Conservation (phyloP, 192 early-diverging fungal genomes). For the Piromyces finnis region DNA sequence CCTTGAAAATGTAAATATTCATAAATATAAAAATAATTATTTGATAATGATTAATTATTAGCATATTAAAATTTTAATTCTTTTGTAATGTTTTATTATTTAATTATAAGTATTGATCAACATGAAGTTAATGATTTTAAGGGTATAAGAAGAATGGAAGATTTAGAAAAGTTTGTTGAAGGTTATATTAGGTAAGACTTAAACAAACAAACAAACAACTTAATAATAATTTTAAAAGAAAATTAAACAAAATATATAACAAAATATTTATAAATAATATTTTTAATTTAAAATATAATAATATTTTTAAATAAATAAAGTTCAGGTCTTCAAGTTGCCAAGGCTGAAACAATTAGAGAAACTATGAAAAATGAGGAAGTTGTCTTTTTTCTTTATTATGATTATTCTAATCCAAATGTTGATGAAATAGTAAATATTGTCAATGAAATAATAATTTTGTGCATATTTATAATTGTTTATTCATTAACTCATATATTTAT, state of each 20-base stretch:
- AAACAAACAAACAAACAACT: too few species aligned
- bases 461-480: too few species aligned
- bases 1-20: neutral
- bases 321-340: neutral
- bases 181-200: neutral
- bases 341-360: neutral
- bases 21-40: neutral
- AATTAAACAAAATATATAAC: too few species aligned
- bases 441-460: too few species aligned
- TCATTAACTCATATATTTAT: too few species aligned
- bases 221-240: too few species aligned
- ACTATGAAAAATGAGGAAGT: neutral
- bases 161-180: neutral
- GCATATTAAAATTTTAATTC: too few species aligned
- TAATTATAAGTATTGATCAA: neutral
- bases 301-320: too few species aligned
- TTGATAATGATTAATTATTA: neutral
- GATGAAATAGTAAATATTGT: neutral
- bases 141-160: neutral
- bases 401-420: neutral
- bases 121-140: neutral
- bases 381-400: neutral
- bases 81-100: too few species aligned
- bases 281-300: too few species aligned
- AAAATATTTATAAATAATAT: too few species aligned